Base-by-base conservation (phyloP, 345 rosid genomes). In the Garcia nutans region DNA sequence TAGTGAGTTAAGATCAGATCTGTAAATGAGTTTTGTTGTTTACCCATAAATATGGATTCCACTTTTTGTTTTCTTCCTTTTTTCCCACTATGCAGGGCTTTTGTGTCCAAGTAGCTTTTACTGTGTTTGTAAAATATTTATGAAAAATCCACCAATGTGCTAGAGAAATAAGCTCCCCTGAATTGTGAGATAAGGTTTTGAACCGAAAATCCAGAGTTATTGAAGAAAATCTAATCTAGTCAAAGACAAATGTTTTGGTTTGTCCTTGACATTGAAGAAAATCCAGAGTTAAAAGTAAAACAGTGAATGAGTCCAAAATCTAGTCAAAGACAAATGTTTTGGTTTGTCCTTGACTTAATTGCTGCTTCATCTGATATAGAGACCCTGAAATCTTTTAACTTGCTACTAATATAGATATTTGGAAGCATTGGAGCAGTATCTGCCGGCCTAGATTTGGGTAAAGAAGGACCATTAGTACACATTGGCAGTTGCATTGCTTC, bases 381-480 rank as follows among this genome's bases (percentile, higher is more conserved):
- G 10, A 75, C 16, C 0, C 28, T 10, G 15, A 45, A 23, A 65
- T 16, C 47, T 15, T 9, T 41, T 65, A 57, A 10, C 19, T 77
- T 70, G 71, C 15, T 1, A 1, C 13, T 47, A 64, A 57, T 76
- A 22, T 62, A 92, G 98, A 94, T 92, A 37, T 41, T 91, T 74
- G 98, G 98, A 78, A 92, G 97, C 88, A 92, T 92, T 42, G 97
- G 92, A 77, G 97, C 97, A 4, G 98, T 94, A 22, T 72, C 98
- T 4, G 97, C 98, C 52, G 95, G 93, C 8, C 89, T 92, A 50
- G 97, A 92, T 85, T 77, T 94, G 0, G 97, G 98, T 33, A 92
- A 94, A 82, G 97, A 94, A 77, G 98, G 97, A 37, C 98, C 98
- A 50, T 78, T 94, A 72, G 98, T 94, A 75, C 97, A 94, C 82